phyloP scores from a whole-genome alignment of 2,329 filamentous ascomycete genomes.

The Xylaria sp. region DNA sequence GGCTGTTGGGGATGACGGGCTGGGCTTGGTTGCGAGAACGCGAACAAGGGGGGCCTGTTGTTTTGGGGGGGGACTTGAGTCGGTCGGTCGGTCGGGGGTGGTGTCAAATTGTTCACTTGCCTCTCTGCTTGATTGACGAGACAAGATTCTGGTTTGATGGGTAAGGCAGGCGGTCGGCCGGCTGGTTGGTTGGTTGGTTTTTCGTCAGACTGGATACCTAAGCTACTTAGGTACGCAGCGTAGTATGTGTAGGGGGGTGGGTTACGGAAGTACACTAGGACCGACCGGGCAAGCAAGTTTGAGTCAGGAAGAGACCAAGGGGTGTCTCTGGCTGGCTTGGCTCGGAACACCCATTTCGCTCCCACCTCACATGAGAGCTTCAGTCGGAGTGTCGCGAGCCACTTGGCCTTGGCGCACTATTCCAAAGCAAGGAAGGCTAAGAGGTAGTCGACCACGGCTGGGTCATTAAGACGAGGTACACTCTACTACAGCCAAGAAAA shows the following conservation, averaged over 20 bases:
- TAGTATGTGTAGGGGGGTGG: neutral
- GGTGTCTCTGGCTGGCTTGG: constrained; percentile 5
- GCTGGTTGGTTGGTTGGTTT: neutral
- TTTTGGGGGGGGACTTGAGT: neutral
- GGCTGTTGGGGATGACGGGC: constrained; percentile 11
- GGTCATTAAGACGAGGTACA: neutral
- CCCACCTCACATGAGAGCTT: neutral
- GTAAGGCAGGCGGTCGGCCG: neutral
- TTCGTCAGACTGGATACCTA: neutral
- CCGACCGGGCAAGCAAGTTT: neutral
- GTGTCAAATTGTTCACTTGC: constrained; percentile 8
- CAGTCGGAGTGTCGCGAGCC: neutral
- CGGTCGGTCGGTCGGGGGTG: neutral
- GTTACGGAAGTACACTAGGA: neutral
- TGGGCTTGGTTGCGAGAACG: constrained; percentile 13
- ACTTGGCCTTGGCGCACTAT: constrained; percentile 19
- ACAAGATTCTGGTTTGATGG: neutral
- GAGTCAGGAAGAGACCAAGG: constrained; percentile 5
- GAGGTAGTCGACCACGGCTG: neutral
- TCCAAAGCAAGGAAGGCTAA: neutral
- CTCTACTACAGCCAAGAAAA: neutral
- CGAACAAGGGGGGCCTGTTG: constrained; percentile 10
- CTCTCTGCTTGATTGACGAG: constrained; percentile 2
- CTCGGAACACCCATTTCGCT: constrained; percentile 2
- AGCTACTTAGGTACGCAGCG: neutral